phyloP scores from a whole-genome alignment of 129 eudicot species.

The Tagetes erecta region DNA sequence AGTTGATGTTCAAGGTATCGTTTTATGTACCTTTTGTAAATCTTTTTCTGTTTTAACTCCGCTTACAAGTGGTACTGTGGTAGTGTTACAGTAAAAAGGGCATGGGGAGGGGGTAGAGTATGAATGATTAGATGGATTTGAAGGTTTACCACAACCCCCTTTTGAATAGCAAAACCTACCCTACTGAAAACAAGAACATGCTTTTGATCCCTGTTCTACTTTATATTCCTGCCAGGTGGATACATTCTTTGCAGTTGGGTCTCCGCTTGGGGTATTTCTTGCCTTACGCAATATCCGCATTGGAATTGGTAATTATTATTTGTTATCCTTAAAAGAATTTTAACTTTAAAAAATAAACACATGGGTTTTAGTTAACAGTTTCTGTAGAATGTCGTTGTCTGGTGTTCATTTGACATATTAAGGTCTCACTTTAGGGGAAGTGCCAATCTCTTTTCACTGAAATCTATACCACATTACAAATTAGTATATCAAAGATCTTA shows the following conservation, averaged over 20 bases:
- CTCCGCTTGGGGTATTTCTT: conserved; percentile 98
- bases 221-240: conserved; percentile 70
- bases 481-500: neutral
- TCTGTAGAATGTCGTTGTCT: neutral
- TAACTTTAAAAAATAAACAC: neutral
- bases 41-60: neutral
- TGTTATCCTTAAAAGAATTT: neutral
- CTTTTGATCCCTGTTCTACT: conserved; percentile 23
- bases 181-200: neutral
- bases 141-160: too few species aligned
- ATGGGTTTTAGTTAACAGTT: neutral
- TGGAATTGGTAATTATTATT: conserved; percentile 66
- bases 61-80: conserved; percentile 1
- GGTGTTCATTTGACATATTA: conserved; percentile 3
- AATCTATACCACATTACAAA: neutral
- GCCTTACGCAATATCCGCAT: conserved; percentile 90
- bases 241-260: conserved; percentile 95
- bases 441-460: neutral
- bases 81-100: neutral
- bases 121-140: conserved; percentile 4
- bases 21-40: neutral
- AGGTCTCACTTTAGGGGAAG: neutral
- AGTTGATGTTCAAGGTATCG: conserved; percentile 76
- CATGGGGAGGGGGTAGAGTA: neutral
- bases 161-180: too few species aligned